A percentile compares a stretch with the other conserved stretches of the same genome.
Evolutionary conservation across 2,329 filamentous ascomycete species (phyloP).

Genomic region (Penicillium verrucosum): DNA sequence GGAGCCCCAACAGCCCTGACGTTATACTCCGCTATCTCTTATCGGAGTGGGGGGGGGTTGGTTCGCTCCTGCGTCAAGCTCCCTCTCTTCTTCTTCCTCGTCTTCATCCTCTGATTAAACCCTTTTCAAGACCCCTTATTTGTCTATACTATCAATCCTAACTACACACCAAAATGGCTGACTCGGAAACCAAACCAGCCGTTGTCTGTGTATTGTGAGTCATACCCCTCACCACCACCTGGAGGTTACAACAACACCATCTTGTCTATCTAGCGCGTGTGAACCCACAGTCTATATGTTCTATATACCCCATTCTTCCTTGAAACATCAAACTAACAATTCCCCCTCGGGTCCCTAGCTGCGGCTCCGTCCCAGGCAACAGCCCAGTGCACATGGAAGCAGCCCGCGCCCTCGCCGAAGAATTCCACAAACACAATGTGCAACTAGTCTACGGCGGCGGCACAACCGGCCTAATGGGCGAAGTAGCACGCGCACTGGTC

Average conservation of each 20-base stretch:
- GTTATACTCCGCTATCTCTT: constrained; percentile 5
- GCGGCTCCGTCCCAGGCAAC: constrained; percentile 73
- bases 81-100: no score
- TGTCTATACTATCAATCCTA: not conserved
- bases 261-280: not conserved
- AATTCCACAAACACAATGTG: constrained; percentile 74
- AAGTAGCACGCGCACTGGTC: constrained; percentile 82
- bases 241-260: not conserved
- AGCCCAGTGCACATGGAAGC: constrained; percentile 73
- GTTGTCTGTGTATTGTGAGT: constrained; percentile 84
- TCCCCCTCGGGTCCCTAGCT: constrained; percentile 49
- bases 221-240: not conserved
- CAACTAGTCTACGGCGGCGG: constrained; percentile 91
- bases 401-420: constrained; percentile 69
- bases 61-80: not conserved
- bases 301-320: not conserved
- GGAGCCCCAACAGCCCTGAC: not conserved
- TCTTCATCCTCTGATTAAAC: not conserved
- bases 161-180: not conserved
- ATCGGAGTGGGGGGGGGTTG: not conserved
- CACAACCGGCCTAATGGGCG: constrained; percentile 93
- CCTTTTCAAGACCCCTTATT: not conserved
- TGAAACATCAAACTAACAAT: constrained; percentile 6
- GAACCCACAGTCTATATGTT: not conserved
- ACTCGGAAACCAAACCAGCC: constrained; percentile 42